Evolutionary conservation across 1,284 basidiomycete genomes (phyloP).

Genomic region (Ceratobasidium sp.): DNA sequence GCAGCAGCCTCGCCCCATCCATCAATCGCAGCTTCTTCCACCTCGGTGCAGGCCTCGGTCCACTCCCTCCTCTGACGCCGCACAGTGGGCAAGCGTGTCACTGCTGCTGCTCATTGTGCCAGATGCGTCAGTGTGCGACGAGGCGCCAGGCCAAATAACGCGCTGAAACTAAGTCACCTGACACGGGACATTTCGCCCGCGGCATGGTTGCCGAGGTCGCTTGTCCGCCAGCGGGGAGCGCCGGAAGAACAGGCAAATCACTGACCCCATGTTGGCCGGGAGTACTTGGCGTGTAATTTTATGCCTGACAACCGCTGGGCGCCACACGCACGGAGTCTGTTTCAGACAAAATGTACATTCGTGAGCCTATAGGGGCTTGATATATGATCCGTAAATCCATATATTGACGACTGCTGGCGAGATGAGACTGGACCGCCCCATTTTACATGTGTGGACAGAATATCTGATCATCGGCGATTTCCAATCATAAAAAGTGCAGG

Average conservation of each 20-base stretch:
- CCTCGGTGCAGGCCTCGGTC: background rate
- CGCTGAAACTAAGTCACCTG: conserved; percentile 11
- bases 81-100: no score
- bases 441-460: background rate
- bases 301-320: background rate
- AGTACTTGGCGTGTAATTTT: background rate
- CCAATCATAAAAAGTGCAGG: background rate
- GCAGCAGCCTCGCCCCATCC: conserved; percentile 27
- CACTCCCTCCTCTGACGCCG: background rate
- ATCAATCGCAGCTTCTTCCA: conserved; percentile 12
- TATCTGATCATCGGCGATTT: conserved; percentile 33
- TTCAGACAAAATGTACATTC: no score
- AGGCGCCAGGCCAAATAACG: conserved; percentile 14
- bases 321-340: background rate
- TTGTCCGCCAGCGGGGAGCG: background rate
- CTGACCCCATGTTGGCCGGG: no score
- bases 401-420: background rate
- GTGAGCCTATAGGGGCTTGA: background rate
- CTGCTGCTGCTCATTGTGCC: background rate
- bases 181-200: background rate
- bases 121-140: background rate
- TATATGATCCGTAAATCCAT: background rate
- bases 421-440: conserved; percentile 4
- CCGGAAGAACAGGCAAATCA: background rate
- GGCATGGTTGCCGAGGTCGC: background rate